Percentiles rank a stretch among this genome's conserved stretches.
These are phyloP conservation scores for Pythium aphanidermatum DNA, from an alignment of 352 stramenopile genomes.

Conservation along the genomic window DNA sequence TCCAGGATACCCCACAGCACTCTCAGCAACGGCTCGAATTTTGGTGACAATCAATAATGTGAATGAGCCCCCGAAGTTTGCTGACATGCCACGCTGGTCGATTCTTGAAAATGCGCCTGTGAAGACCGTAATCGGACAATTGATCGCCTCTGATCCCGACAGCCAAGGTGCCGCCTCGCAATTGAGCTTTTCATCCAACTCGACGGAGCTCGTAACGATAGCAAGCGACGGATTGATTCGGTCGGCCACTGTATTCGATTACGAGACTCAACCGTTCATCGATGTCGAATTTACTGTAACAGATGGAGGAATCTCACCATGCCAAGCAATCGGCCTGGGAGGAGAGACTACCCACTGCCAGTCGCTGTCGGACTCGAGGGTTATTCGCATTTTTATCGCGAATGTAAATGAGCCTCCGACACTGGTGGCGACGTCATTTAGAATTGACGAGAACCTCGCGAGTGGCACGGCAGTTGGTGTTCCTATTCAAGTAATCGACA, in stretches of 20 bases:
- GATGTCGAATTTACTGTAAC: conserved; percentile 27
- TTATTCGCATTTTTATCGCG: conserved; percentile 10
- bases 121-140: conserved; percentile 26
- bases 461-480: conserved; percentile 31
- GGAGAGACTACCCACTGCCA: conserved; percentile 11
- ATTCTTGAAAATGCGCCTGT: conserved; percentile 34
- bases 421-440: conserved; percentile 15
- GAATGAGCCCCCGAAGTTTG: conserved; percentile 42
- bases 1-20: conserved; percentile 26
- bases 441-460: conserved; percentile 40
- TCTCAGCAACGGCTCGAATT: conserved; percentile 22
- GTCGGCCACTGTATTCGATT: conserved; percentile 24
- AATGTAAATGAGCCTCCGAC: conserved; percentile 50
- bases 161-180: neutral
- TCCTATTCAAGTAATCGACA: conserved; percentile 33
- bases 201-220: conserved; percentile 23
- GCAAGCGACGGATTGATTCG: conserved; percentile 10
- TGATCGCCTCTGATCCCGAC: conserved; percentile 35
- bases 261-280: conserved; percentile 25
- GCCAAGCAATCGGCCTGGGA: conserved; percentile 1
- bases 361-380: conserved; percentile 5
- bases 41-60: conserved; percentile 35
- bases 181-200: conserved; percentile 32
- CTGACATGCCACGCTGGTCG: conserved; percentile 18
- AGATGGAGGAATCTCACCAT: conserved; percentile 27